A percentile compares a stretch with the other conserved stretches of the same genome.
These are phyloP conservation scores for Eucalyptus sp. DNA, from an alignment of 345 rosid genomes.

Conservation along the genomic window DNA sequence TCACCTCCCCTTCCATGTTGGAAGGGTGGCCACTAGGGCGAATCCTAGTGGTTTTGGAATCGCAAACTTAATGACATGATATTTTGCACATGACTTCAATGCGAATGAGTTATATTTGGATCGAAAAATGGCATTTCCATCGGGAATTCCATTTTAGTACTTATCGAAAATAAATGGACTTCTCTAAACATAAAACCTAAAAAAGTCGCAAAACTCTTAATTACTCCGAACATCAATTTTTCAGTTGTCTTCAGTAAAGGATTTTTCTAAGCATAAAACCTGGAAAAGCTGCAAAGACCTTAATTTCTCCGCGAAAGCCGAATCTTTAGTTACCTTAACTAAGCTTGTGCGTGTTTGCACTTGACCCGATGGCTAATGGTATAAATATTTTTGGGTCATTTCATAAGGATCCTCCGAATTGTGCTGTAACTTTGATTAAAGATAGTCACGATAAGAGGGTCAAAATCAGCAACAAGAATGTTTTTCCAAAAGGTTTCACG, in stretches of 20 bases:
- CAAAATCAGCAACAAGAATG: neutral
- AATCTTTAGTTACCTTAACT: neutral
- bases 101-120: neutral
- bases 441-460: neutral
- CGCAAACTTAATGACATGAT: neutral
- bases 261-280: neutral
- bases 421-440: neutral
- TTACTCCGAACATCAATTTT: neutral
- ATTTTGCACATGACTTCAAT: neutral
- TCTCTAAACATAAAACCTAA: neutral
- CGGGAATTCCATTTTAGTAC: neutral
- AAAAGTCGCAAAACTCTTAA: neutral
- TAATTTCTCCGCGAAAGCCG: neutral
- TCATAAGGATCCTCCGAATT: neutral
- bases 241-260: neutral
- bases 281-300: neutral
- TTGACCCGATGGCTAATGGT: neutral
- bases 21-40: too few relatives aligned
- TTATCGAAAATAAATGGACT: neutral
- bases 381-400: neutral
- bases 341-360: neutral
- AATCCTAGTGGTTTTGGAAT: too few relatives aligned
- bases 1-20: too few relatives aligned
- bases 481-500: neutral
- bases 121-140: neutral